Evolutionary conservation across 1,284 basidiomycete genomes (phyloP), one percentile per base, ranked within the genome.

Genomic region (Cutaneotrichosporon mucoides): DNA sequence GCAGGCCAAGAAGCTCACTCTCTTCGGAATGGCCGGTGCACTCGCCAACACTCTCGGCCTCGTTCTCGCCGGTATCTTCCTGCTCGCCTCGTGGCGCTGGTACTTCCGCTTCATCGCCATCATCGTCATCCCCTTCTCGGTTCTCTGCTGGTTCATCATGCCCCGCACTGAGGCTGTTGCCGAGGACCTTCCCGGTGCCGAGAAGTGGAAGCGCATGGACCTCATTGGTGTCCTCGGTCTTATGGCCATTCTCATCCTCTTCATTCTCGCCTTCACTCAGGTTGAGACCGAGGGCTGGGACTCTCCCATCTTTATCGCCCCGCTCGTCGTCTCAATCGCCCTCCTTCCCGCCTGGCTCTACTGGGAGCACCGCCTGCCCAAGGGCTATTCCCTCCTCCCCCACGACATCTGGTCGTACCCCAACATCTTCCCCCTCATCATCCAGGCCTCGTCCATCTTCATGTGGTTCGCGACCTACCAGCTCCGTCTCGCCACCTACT

Each of bases 201-300:
- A 72, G 37, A 77, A 76, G 62, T 64, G 66, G 58, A 77, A 76
- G 64, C 69, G 75, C 43, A 75, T 76, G 73, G 76, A 77, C 60
- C 64, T 77, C 11, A 68, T 66, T 54, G 76, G 76, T 38, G 75
- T 76, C 10, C 38, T 58, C 40, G 62, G 73, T 54, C 64, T 77
- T 44, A 56, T 76, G 43, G 68, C 68, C 7, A 55, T 65, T 38
- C 67, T 77, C 44, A 61, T 73, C 46, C 67, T 73, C 41, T 76
- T 77, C 69, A 75, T 77, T 60, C 70, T 76, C 55, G 72, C 65
- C 24, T 73, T 77, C 66, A 77, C 76, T 13, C 73, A 75, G 34
- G 72, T 43, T 10, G 66, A 70, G 5, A 60, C 68, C 48, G 55
- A 67, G 34, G 76, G 76, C 6, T 77, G 75, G 73, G 58, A 61